phyloP scores from a whole-genome alignment of 164 flowering plant genomes.

The Tetrastigma voinierianum region DNA sequence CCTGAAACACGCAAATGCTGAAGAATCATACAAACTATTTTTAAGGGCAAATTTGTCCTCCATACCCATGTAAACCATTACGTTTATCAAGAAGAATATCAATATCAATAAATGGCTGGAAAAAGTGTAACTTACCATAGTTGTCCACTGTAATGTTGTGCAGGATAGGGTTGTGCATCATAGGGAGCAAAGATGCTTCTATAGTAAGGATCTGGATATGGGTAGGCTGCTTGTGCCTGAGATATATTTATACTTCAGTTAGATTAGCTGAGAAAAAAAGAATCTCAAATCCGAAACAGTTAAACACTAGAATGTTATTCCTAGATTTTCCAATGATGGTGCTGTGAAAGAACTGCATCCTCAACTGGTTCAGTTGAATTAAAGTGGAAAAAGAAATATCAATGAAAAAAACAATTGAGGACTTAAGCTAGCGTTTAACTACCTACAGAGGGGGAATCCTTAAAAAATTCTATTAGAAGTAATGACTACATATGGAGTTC shows the following conservation, averaged over 20 bases:
- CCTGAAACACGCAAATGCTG: constrained; percentile 33
- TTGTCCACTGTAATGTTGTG: constrained; percentile 52
- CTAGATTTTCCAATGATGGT: too few species aligned
- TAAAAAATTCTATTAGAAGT: too few species aligned
- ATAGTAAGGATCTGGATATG: constrained; percentile 91
- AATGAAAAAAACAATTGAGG: too few species aligned
- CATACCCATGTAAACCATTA: not conserved
- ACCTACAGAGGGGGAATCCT: too few species aligned
- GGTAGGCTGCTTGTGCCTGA: constrained; percentile 72
- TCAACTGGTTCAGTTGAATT: too few species aligned
- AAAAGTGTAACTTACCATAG: constrained; percentile 51
- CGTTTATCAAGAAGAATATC: not conserved
- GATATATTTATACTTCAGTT: constrained; percentile 13
- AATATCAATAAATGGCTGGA: not conserved
- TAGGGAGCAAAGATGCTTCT: constrained; percentile 85
- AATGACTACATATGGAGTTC: too few species aligned
- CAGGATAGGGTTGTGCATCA: constrained; percentile 67
- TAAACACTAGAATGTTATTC: too few species aligned
- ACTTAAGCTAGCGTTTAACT: too few species aligned
- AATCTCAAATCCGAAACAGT: too few species aligned
- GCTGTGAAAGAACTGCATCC: too few species aligned
- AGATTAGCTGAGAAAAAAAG: constrained; percentile 1
- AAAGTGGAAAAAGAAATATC: too few species aligned
- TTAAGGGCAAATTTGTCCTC: not conserved
- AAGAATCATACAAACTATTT: not conserved